These are phyloP conservation scores for Saturnispora halmiae DNA, from an alignment of 805 yeast species.

Conservation along the genomic window DNA sequence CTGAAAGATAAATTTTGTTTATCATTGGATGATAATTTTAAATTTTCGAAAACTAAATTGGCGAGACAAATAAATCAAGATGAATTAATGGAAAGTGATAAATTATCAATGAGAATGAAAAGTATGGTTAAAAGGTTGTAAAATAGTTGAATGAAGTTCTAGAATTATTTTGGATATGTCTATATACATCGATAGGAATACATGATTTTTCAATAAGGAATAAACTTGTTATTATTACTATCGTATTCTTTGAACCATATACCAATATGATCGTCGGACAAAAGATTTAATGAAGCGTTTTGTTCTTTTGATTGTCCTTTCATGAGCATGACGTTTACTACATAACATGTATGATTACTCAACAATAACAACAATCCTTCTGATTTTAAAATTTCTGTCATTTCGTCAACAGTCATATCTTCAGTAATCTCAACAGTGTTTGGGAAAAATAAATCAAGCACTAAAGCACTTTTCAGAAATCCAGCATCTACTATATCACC, in stretches of 20 bases:
- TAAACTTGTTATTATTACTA: not conserved
- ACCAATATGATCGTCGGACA: slow-evolving; percentile 2
- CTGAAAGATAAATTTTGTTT: slow-evolving; percentile 38
- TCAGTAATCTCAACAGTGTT: not conserved
- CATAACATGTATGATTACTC: not conserved
- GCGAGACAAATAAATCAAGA: slow-evolving; percentile 22
- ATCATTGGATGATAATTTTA: slow-evolving; percentile 16
- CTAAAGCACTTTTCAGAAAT: not conserved
- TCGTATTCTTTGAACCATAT: slow-evolving; percentile 6
- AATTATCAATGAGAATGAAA: slow-evolving; percentile 12
- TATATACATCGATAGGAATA: too few relatives aligned
- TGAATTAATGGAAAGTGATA: slow-evolving; percentile 18
- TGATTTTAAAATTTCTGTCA: not conserved
- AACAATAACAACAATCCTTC: not conserved
- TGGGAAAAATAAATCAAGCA: not conserved
- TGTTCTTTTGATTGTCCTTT: not conserved
- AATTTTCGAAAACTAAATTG: slow-evolving; percentile 26
- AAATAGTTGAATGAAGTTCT: not conserved
- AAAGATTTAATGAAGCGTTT: not conserved
- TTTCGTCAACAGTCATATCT: not conserved
- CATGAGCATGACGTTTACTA: not conserved
- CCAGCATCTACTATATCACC: slow-evolving; percentile 4
- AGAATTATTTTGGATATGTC: too few relatives aligned
- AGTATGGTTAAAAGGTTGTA: slow-evolving; percentile 14
- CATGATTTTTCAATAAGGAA: slow-evolving; percentile 1